phyloP scores from a whole-genome alignment of 768 basidiomycete genomes.

The Lentinula guzmanii region DNA sequence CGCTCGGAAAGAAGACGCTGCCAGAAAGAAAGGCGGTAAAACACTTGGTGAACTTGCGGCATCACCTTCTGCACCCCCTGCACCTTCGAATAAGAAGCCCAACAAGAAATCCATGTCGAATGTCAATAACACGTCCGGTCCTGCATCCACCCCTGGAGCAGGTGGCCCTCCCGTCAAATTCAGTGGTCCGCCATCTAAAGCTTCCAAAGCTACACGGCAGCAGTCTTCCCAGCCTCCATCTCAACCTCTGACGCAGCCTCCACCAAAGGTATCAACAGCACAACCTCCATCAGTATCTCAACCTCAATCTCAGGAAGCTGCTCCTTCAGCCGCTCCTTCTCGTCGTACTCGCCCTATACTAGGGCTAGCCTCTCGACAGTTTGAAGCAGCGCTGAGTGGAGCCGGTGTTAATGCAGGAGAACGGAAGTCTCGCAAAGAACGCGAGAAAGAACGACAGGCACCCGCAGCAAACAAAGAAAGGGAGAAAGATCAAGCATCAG shows the following conservation, averaged over 20 bases:
- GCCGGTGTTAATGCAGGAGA: constrained; percentile 42
- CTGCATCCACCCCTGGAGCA: constrained; percentile 18
- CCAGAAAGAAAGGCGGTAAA: constrained; percentile 16
- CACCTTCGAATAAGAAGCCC: neutral
- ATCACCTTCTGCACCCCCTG: constrained; percentile 1
- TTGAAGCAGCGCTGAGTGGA: constrained; percentile 67
- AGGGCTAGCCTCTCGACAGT: constrained; percentile 59
- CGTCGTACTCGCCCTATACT: constrained; percentile 53
- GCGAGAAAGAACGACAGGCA: constrained; percentile 16
- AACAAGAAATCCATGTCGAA: constrained; percentile 19
- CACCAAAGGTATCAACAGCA: neutral
- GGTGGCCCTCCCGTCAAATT: constrained; percentile 18
- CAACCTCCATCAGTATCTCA: constrained; percentile 8
- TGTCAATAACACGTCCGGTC: constrained; percentile 7
- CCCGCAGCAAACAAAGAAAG: constrained; percentile 1
- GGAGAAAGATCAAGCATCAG: constrained; percentile 15
- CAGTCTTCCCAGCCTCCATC: constrained; percentile 1
- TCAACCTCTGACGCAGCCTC: neutral
- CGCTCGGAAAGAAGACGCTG: constrained; percentile 29
- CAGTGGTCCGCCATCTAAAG: constrained; percentile 12
- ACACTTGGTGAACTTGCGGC: constrained; percentile 11
- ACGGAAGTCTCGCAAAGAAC: constrained; percentile 15
- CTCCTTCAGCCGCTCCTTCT: constrained; percentile 17
- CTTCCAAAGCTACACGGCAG: constrained; percentile 11
- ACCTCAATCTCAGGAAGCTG: constrained; percentile 8